These are phyloP conservation scores for Oidium heveae DNA, from an alignment of 2,329 filamentous ascomycete species.

Conservation along the genomic window DNA sequence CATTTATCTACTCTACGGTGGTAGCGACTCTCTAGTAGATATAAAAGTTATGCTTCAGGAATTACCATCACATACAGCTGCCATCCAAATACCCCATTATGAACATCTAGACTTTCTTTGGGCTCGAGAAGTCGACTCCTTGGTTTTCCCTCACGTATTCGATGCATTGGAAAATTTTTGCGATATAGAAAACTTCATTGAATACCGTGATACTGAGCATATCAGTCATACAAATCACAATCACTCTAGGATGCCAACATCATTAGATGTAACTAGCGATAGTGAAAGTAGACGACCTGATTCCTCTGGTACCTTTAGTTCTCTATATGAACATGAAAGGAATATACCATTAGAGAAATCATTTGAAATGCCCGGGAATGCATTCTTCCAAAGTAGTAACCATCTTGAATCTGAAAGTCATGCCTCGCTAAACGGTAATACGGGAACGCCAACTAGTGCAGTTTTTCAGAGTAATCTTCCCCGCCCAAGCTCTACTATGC, in stretches of 20 bases:
- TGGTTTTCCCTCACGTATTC: conserved; percentile 73
- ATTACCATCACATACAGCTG: conserved; percentile 60
- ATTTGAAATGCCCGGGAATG: background rate
- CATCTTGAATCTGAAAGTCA: background rate
- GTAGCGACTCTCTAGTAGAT: conserved; percentile 79
- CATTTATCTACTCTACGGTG: conserved; percentile 79
- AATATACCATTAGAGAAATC: background rate
- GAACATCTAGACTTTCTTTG: conserved; percentile 95
- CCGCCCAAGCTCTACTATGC: background rate
- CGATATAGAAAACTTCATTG: conserved; percentile 15
- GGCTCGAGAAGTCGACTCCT: conserved; percentile 59
- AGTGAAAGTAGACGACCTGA: background rate
- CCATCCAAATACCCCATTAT: conserved; percentile 72
- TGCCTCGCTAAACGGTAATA: background rate
- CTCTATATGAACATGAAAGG: background rate
- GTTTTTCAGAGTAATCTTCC: background rate
- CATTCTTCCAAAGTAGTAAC: background rate
- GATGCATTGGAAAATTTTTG: conserved; percentile 58
- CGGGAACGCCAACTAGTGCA: background rate
- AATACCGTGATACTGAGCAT: background rate
- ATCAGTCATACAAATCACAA: background rate
- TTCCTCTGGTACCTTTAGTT: background rate
- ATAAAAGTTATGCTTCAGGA: conserved; percentile 82
- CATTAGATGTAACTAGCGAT: background rate
- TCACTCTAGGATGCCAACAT: background rate